Conservation (phyloP, 768 basidiomycete genomes). For the Clavulina sp. region DNA sequence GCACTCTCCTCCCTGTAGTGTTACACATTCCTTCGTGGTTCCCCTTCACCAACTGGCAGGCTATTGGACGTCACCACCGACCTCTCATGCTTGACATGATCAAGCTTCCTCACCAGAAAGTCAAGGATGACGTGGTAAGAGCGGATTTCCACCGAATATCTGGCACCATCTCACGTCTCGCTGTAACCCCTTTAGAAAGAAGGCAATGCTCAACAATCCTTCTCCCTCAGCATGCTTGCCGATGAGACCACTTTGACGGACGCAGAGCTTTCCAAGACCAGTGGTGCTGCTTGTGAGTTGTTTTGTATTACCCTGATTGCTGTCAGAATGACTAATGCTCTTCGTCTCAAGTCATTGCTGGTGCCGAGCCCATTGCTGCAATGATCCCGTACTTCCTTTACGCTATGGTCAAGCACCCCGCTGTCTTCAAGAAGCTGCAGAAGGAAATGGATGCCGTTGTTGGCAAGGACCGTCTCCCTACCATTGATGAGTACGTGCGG, state of each 20-base stretch:
- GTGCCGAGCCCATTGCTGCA: too few species aligned
- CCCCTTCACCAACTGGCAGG: neutral
- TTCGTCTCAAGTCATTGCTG: too few species aligned
- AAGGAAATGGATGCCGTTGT: constrained; percentile 15
- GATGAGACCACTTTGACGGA: neutral
- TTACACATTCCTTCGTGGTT: neutral
- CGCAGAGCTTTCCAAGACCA: neutral
- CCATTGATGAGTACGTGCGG: neutral
- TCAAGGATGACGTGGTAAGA: neutral
- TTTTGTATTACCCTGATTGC: constrained; percentile 20
- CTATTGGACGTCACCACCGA: neutral
- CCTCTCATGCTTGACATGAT: neutral
- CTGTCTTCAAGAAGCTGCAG: constrained; percentile 13
- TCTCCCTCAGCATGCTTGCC: neutral
- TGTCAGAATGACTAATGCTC: constrained; percentile 16
- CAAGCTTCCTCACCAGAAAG: neutral
- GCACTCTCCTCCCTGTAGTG: neutral
- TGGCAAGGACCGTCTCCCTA: constrained; percentile 11
- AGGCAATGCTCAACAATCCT: neutral
- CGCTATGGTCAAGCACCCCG: constrained; percentile 12
- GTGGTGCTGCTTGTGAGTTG: neutral
- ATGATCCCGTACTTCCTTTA: too few species aligned
- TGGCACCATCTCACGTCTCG: neutral
- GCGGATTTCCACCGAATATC: neutral
- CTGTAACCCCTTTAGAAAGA: neutral